Conservation (phyloP, 345 rosid genomes). For the Pistacia atlantica region DNA sequence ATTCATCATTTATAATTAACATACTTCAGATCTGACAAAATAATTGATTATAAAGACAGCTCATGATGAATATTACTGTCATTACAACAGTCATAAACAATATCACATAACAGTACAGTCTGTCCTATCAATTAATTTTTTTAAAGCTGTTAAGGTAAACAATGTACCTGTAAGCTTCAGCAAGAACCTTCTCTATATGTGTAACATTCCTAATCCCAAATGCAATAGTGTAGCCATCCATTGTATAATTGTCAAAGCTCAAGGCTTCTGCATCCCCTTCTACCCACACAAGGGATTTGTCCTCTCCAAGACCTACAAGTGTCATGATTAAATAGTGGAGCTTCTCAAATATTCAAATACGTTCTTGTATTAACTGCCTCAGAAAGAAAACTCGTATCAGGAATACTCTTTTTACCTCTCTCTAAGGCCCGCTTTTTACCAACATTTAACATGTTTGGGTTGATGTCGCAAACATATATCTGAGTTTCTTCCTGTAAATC, state of each 20-base stretch:
- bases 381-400: too few relatives aligned
- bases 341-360: background rate
- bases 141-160: background rate
- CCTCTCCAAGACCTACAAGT: conserved; percentile 45
- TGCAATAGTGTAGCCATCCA: conserved; percentile 98
- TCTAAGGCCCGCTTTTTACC: conserved; percentile 68
- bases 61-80: too few relatives aligned
- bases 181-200: conserved; percentile 86
- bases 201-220: conserved; percentile 99
- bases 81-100: too few relatives aligned
- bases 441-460: conserved; percentile 86
- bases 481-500: conserved; percentile 69
- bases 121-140: background rate
- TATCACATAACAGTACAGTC: too few relatives aligned
- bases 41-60: too few relatives aligned
- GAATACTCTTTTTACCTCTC: conserved; percentile 43
- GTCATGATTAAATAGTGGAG: conserved; percentile 7
- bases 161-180: conserved; percentile 77
- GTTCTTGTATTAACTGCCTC: background rate
- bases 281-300: conserved; percentile 79
- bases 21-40: too few relatives aligned
- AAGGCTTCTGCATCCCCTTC: conserved; percentile 94
- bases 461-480: conserved; percentile 88
- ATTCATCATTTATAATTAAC: too few relatives aligned
- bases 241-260: conserved; percentile 63